phyloP scores from a whole-genome alignment of 1,139 yeast genomes.

The Scheffersomyces insectosa region DNA sequence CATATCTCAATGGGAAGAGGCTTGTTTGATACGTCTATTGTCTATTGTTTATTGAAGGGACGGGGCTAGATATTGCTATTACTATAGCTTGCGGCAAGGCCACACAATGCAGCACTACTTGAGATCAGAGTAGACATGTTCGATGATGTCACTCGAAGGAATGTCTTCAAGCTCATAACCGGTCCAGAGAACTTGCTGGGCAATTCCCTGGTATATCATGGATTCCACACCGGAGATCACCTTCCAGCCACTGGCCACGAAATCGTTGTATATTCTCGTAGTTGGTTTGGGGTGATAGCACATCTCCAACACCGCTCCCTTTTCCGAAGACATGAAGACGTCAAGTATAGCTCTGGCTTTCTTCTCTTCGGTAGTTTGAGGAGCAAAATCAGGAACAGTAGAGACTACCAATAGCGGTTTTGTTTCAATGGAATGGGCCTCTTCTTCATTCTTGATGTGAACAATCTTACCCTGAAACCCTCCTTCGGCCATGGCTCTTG shows the following conservation, averaged over 20 bases:
- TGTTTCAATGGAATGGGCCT: slow-evolving; percentile 14
- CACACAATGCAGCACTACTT: too few relatives aligned
- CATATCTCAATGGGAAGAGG: too few relatives aligned
- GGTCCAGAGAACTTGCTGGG: slow-evolving; percentile 30
- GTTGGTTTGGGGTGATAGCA: slow-evolving; percentile 28
- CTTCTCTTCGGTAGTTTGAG: slow-evolving; percentile 20
- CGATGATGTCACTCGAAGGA: slow-evolving; percentile 14
- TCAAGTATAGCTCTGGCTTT: slow-evolving; percentile 23
- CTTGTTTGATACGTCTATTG: too few relatives aligned
- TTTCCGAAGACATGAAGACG: slow-evolving; percentile 19
- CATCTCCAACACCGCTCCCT: slow-evolving; percentile 32
- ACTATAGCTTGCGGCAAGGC: too few relatives aligned
- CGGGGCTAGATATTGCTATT: too few relatives aligned
- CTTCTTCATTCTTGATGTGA: slow-evolving; percentile 20
- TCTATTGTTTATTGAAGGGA: too few relatives aligned
- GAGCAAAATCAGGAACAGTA: slow-evolving; percentile 29
- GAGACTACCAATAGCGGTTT: slow-evolving; percentile 22
- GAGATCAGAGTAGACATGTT: not conserved
- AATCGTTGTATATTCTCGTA: slow-evolving; percentile 24
- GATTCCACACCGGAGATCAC: slow-evolving; percentile 29
- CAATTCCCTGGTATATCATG: slow-evolving; percentile 31
- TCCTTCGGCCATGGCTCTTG: slow-evolving; percentile 15
- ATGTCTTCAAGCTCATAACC: slow-evolving; percentile 19
- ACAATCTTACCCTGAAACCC: slow-evolving; percentile 22
- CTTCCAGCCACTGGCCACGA: slow-evolving; percentile 21